Evolutionary conservation across 2,329 filamentous ascomycete species (phyloP).

Genomic region (Fusarium subtropicale): DNA sequence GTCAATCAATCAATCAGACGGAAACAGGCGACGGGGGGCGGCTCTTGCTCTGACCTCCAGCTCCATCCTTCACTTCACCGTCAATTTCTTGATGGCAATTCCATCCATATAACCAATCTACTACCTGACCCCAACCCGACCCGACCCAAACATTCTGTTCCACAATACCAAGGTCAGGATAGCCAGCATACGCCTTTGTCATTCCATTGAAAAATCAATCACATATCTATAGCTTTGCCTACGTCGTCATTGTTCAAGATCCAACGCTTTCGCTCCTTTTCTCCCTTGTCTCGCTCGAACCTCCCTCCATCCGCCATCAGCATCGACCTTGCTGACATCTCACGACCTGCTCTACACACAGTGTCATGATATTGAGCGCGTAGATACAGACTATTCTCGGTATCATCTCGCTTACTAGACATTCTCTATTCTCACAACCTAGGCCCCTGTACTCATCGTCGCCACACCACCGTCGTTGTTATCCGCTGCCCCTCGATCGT

Average conservation of each 20-base stretch:
- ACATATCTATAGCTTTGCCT: slow-evolving; percentile 28
- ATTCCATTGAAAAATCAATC: slow-evolving; percentile 32
- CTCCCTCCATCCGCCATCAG: slow-evolving; percentile 25
- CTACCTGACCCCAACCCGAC: slow-evolving; percentile 9
- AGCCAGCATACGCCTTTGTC: slow-evolving; percentile 16
- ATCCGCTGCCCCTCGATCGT: slow-evolving; percentile 14
- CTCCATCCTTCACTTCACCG: slow-evolving; percentile 36
- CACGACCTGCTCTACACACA: slow-evolving; percentile 23
- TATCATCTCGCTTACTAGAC: slow-evolving; percentile 49
- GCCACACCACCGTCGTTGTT: slow-evolving; percentile 27
- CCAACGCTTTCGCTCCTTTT: slow-evolving; percentile 30
- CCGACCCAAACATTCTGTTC: slow-evolving; percentile 22
- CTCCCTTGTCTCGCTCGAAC: slow-evolving; percentile 34
- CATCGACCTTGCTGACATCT: slow-evolving; percentile 32
- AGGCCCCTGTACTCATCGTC: slow-evolving; percentile 22
- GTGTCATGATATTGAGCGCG: slow-evolving; percentile 50
- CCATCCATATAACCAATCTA: slow-evolving; percentile 21
- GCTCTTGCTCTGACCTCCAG: slow-evolving; percentile 22
- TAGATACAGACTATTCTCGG: slow-evolving; percentile 43
- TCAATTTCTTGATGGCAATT: slow-evolving; percentile 33
- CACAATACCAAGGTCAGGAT: slow-evolving; percentile 13
- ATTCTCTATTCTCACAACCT: slow-evolving; percentile 23
- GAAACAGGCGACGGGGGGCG: slow-evolving; percentile 26
- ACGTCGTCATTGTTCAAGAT: slow-evolving; percentile 9
- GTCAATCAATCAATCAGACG: slow-evolving; percentile 21